phyloP scores from a whole-genome alignment of 1,284 basidiomycete genomes.

The Leccinum pseudoinsigne region DNA sequence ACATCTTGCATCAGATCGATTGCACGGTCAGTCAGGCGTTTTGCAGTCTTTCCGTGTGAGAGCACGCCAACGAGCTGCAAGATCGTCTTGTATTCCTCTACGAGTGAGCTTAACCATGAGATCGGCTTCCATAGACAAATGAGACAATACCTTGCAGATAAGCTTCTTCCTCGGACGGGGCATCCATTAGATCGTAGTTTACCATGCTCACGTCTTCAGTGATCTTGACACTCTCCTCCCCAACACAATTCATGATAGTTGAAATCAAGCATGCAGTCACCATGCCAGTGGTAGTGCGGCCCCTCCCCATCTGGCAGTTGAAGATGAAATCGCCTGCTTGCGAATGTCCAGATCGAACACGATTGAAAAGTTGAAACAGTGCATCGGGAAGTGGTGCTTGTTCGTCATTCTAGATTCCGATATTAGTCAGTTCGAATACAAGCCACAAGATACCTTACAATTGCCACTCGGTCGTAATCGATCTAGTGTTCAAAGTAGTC shows the following conservation, averaged over 20 bases:
- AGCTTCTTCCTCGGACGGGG: conserved; percentile 81
- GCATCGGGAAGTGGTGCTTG: conserved; percentile 91
- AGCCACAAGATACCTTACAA: conserved; percentile 49
- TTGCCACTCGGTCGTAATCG: conserved; percentile 85
- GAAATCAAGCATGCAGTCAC: conserved; percentile 87
- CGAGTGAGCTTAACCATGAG: conserved; percentile 4
- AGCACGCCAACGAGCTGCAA: conserved; percentile 91
- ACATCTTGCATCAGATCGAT: conserved; percentile 94
- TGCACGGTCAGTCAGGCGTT: conserved; percentile 85
- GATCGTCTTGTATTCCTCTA: conserved; percentile 97
- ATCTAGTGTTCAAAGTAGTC: conserved; percentile 50
- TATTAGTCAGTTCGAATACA: conserved; percentile 7
- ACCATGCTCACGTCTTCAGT: conserved; percentile 44
- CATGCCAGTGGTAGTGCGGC: conserved; percentile 93
- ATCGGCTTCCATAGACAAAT: background rate
- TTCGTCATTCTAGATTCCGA: conserved; percentile 80
- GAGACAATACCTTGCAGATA: conserved; percentile 72
- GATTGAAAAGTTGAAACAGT: conserved; percentile 74
- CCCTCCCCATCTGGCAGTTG: conserved; percentile 86
- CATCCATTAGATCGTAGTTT: conserved; percentile 69
- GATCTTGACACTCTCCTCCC: conserved; percentile 40
- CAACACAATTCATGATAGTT: conserved; percentile 65
- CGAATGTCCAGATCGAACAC: conserved; percentile 66
- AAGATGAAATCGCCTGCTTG: conserved; percentile 79
- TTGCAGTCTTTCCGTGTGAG: conserved; percentile 90